Evolutionary conservation across 2,329 filamentous ascomycete species (phyloP), one percentile per base, ranked within the genome.

Genomic region (Scleromitrula shiraiana): DNA sequence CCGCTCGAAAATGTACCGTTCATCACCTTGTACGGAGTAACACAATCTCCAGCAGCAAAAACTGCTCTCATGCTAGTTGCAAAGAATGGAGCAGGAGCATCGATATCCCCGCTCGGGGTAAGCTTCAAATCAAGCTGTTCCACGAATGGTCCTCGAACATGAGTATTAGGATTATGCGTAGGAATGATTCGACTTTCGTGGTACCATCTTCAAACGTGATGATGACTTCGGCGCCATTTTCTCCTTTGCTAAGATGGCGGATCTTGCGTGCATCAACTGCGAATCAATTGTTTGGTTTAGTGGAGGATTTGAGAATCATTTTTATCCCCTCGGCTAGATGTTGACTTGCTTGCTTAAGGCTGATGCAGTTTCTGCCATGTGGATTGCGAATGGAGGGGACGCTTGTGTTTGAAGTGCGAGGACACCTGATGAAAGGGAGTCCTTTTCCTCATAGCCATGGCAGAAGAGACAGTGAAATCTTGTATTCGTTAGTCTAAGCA

Each of bases 391-490:
- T 7, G 60, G 50, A 0, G 64, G 32, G 4, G 56, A 57, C 7
- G 59, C 60, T 8, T 67, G 24, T 35, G 62, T 50, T 1, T 64
- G 68, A 7, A 64, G 61, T 2, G 68, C 70, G 2, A 80, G 66
- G 5, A 78, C 55, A 1, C 73, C 75, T 0, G 67, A 68, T 0
- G 70, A 70, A 0, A 64, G 55, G 2, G 63, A 59, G 2, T 72
- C 75, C 12, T 70, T 67, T 41, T 80, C 73, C 52, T 82, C 78
- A 58, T 69, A 80, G 6, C 78, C 77, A 5, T 80, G 69, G 60
- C 76, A 81, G 55, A 74, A 78, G 1, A 81, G 68, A 53, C 77
- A 81, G 54, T 80, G 76, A 53, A 75, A 80, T 40, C 70, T 72
- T 33, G 2, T 33, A n/a, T 6, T 15, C n/a, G 12, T n/a, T 23